These are phyloP conservation scores for Candida arabinofermentans DNA, from an alignment of 805 yeast genomes.

Conservation along the genomic window DNA sequence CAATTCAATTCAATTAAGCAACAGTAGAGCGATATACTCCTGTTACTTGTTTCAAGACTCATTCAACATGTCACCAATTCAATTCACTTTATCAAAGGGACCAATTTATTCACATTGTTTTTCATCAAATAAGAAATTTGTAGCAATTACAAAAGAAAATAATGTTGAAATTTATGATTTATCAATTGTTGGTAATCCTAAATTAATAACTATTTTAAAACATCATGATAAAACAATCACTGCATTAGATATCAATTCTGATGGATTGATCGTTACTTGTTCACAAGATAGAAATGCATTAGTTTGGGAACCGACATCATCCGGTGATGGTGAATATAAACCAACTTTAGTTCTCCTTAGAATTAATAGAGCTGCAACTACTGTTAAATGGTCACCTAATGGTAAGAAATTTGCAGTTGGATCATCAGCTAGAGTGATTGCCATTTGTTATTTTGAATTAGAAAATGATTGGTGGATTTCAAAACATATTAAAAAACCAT, in stretches of 20 bases:
- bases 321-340: slow-evolving; percentile 47
- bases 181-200: slow-evolving; percentile 48
- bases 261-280: slow-evolving; percentile 91
- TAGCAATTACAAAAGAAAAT: slow-evolving; percentile 82
- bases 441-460: slow-evolving; percentile 92
- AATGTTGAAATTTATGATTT: slow-evolving; percentile 71
- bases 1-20: neutral
- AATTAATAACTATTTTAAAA: slow-evolving; percentile 57
- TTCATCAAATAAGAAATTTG: slow-evolving; percentile 54
- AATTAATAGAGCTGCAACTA: slow-evolving; percentile 93
- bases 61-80: slow-evolving; percentile 31
- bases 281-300: slow-evolving; percentile 97
- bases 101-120: slow-evolving; percentile 93
- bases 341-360: slow-evolving; percentile 91
- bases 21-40: slow-evolving; percentile 37
- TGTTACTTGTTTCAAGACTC: slow-evolving; percentile 11
- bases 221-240: slow-evolving; percentile 95
- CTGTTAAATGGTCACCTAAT: slow-evolving; percentile 90
- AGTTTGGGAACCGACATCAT: slow-evolving; percentile 81
- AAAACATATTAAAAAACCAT: slow-evolving; percentile 93
- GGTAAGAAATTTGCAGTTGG: slow-evolving; percentile 98
- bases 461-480: slow-evolving; percentile 99
- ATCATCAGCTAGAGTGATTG: slow-evolving; percentile 88
- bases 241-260: slow-evolving; percentile 84
- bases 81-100: slow-evolving; percentile 68